These are phyloP conservation scores for Neurospora intermedia DNA, from an alignment of 495 filamentous ascomycete genomes.

Conservation along the genomic window DNA sequence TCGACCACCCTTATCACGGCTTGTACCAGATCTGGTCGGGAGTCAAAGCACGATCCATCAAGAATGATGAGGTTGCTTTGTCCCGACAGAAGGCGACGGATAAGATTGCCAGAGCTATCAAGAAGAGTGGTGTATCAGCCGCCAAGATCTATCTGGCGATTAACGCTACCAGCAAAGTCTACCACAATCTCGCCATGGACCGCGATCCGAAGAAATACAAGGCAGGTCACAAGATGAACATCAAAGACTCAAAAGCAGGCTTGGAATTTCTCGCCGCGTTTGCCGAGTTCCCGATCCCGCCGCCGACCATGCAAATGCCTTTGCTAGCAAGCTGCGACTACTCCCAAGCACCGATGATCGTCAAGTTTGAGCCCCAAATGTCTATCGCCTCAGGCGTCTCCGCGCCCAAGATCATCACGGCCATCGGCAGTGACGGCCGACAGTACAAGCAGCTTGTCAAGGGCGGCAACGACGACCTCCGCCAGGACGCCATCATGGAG, in stretches of 20 bases:
- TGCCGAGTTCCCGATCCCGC: conserved; percentile 57
- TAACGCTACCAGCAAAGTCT: conserved; percentile 59
- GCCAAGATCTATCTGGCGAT: conserved; percentile 53
- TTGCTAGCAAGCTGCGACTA: conserved; percentile 69
- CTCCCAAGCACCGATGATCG: conserved; percentile 54
- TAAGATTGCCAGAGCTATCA: conserved; percentile 50
- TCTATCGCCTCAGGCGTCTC: conserved; percentile 82
- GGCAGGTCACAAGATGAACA: conserved; percentile 49
- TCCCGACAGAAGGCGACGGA: conserved; percentile 63
- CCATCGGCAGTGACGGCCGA: conserved; percentile 60
- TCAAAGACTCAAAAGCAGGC: conserved; percentile 50
- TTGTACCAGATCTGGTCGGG: conserved; percentile 92
- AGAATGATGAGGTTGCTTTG: conserved; percentile 60
- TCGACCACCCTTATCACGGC: conserved; percentile 88
- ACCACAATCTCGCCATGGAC: conserved; percentile 62
- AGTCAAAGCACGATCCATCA: conserved; percentile 49
- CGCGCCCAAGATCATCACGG: conserved; percentile 82
- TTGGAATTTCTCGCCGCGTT: conserved; percentile 45
- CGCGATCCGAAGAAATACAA: conserved; percentile 48
- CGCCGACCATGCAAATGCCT: conserved; percentile 78
- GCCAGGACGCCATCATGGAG: conserved; percentile 99
- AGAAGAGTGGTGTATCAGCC: conserved; percentile 25
- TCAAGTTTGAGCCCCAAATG: conserved; percentile 58
- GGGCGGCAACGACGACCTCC: conserved; percentile 85
- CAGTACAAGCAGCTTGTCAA: conserved; percentile 88